Percentiles rank a stretch among this genome's conserved stretches.
Evolutionary conservation across 2,329 filamentous ascomycete species (phyloP).

Genomic region (Trichoderma pleuroti): DNA sequence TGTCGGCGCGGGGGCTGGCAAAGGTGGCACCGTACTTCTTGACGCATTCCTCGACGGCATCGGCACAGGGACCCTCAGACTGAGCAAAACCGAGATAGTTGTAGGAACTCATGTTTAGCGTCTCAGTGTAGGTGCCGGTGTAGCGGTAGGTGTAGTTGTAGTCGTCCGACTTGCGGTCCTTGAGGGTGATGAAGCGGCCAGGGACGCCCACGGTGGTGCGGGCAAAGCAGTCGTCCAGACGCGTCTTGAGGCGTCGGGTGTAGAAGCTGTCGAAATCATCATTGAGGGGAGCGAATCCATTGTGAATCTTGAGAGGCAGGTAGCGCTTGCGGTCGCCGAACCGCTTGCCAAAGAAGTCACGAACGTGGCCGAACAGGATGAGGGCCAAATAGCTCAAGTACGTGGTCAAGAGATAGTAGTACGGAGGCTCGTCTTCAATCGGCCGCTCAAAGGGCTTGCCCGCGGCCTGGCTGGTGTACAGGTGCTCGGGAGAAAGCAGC

Average conservation of each 20-base stretch:
- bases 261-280: constrained; percentile 99
- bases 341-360: constrained; percentile 96
- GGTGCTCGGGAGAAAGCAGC: constrained; percentile 72
- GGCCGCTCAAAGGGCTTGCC: constrained; percentile 77
- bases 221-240: constrained; percentile 96
- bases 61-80: constrained; percentile 92
- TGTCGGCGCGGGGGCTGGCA: constrained; percentile 77
- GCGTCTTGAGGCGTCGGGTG: constrained; percentile 83
- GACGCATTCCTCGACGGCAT: constrained; percentile 82
- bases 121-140: constrained; percentile 88
- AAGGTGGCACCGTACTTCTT: constrained; percentile 81
- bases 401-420: constrained; percentile 94
- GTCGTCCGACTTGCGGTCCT: constrained; percentile 87
- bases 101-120: constrained; percentile 98
- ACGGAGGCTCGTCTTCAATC: constrained; percentile 90
- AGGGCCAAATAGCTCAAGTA: constrained; percentile 97
- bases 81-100: constrained; percentile 99
- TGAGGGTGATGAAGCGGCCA: constrained; percentile 85
- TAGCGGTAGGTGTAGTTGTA: constrained; percentile 88
- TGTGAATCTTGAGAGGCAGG: constrained; percentile 72
- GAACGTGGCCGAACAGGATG: constrained; percentile 90
- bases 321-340: constrained; percentile 83
- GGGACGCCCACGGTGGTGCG: constrained; percentile 90
- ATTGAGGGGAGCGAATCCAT: constrained; percentile 93
- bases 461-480: constrained; percentile 84